A percentile compares a stretch with the other conserved stretches of the same genome.
Conservation (phyloP, 352 stramenopile species). For the Halophytophthora polymorphica region DNA sequence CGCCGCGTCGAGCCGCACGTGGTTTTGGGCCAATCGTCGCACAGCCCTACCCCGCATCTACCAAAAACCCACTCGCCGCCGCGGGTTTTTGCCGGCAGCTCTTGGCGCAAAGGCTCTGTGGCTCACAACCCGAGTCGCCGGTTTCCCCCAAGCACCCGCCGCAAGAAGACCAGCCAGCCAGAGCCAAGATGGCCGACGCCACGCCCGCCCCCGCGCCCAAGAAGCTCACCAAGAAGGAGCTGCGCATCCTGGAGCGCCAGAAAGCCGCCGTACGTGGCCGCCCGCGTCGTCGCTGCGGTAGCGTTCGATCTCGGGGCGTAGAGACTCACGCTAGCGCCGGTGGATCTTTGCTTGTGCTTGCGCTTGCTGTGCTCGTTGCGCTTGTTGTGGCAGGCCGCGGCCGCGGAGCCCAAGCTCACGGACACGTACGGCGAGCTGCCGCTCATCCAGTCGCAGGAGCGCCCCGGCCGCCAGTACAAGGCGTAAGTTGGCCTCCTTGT, state of each 20-base stretch:
- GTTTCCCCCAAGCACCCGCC: background rate
- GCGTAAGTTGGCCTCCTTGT: slow-evolving; percentile 52
- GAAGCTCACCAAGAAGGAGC: slow-evolving; percentile 89
- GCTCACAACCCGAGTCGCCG: slow-evolving; percentile 23
- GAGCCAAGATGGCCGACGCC: slow-evolving; percentile 45
- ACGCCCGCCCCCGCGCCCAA: slow-evolving; percentile 46
- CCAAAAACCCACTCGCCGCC: too few species aligned
- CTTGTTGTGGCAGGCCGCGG: slow-evolving; percentile 31
- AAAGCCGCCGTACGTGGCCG: slow-evolving; percentile 54
- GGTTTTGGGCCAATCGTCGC: background rate
- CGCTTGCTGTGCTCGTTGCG: slow-evolving; percentile 6
- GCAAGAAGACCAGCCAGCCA: slow-evolving; percentile 10
- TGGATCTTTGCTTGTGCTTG: background rate
- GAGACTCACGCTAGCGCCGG: too few species aligned
- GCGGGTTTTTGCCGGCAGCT: background rate
- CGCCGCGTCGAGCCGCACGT: background rate
- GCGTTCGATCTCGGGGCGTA: background rate
- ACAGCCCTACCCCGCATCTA: background rate
- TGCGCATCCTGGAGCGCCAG: slow-evolving; percentile 86
- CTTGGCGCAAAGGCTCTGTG: background rate
- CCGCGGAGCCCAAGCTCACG: slow-evolving; percentile 65
- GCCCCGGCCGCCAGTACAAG: slow-evolving; percentile 56
- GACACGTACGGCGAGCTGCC: slow-evolving; percentile 87
- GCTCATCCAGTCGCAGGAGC: slow-evolving; percentile 89
- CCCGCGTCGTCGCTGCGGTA: slow-evolving; percentile 3